Evolutionary conservation across 2,329 filamentous ascomycete genomes (phyloP), one percentile per base, ranked within the genome.

Genomic region (Diatrype stigma): DNA sequence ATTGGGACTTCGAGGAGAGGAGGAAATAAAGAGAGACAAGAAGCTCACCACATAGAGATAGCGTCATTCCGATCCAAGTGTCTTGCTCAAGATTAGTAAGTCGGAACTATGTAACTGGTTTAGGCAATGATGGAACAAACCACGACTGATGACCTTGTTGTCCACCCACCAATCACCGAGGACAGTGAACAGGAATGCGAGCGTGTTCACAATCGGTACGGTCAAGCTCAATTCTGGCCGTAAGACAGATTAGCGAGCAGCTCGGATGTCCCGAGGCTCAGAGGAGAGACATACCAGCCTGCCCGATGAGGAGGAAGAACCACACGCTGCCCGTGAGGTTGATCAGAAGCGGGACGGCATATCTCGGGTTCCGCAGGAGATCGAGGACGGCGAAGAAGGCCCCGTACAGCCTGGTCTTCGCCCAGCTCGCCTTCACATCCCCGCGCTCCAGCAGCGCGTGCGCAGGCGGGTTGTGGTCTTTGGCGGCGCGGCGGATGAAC

Each of bases 161-260:
- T 96, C 93, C 1, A 93, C 90, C 77, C 87, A 95, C 91, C 92
- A 97, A 61, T 97, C 93, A 1, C 92, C 93, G 12, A 96, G 64
- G 2, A 96, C 92, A 0, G 93, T 97, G 65, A 96, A 97, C n/a
- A 97, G 71, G 61, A 97, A 97, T 0, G 93, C 93, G 63, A 96
- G 73, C 0, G 91, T 96, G 64, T 97, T 97, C 2, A 93, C 92
- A 56, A 97, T 94, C 2, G 93, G 93, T 1, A 97, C 92, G 2
- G 92, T 96, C 56, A 97, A 75, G 65, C 91, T 96, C 60, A 97
- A 67, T 70, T 97, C 93, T 94, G 60, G 10, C 26, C 4, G 30
- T 34, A 48, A 14, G 22, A 17, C 26, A 38, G 44, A 21, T 48
- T 46, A 55, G 49, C 47, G 48, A 44, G n/a, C 17, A 21, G 6